Percentiles rank a stretch among this genome's conserved stretches.
Conservation (phyloP, 1,284 basidiomycete genomes). For the Moesziomyces antarcticus region DNA sequence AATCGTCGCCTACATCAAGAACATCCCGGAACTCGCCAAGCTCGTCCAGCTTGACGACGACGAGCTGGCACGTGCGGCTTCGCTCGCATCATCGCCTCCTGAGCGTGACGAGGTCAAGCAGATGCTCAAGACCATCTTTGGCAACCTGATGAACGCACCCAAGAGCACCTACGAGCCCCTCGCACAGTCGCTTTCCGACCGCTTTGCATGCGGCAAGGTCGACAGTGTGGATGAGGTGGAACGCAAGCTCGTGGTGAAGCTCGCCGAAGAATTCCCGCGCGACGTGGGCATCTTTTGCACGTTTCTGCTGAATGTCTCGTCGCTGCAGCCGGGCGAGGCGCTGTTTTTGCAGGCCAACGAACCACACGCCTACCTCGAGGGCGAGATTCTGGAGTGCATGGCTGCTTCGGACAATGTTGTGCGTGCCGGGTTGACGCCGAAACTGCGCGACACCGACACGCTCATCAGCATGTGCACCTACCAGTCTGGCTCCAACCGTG, state of each 20-base stretch:
- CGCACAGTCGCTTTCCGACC: constrained; percentile 14
- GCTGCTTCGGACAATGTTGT: constrained; percentile 86
- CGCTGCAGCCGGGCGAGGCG: constrained; percentile 83
- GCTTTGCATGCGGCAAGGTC: constrained; percentile 8
- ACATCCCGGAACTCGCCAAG: constrained; percentile 81
- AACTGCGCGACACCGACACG: constrained; percentile 90
- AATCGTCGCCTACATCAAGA: constrained; percentile 77
- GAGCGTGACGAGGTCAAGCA: constrained; percentile 23
- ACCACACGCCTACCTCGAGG: constrained; percentile 92
- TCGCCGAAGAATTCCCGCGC: constrained; percentile 85
- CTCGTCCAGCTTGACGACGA: constrained; percentile 28
- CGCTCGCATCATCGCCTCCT: neutral
- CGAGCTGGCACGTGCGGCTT: constrained; percentile 4
- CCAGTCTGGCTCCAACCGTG: constrained; percentile 70
- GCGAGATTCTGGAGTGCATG: constrained; percentile 67
- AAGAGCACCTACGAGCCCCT: constrained; percentile 8
- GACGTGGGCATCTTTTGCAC: constrained; percentile 96
- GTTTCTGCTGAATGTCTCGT: constrained; percentile 88
- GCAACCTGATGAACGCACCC: constrained; percentile 47
- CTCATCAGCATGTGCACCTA: constrained; percentile 91
- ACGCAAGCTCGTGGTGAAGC: constrained; percentile 76
- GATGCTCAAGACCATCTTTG: constrained; percentile 48
- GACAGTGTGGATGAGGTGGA: constrained; percentile 27
- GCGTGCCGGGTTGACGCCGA: constrained; percentile 95
- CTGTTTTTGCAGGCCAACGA: constrained; percentile 95